These are phyloP conservation scores for Auxenochlorella pyrenoidosa DNA, from an alignment of 139 green algal genomes.

Conservation along the genomic window DNA sequence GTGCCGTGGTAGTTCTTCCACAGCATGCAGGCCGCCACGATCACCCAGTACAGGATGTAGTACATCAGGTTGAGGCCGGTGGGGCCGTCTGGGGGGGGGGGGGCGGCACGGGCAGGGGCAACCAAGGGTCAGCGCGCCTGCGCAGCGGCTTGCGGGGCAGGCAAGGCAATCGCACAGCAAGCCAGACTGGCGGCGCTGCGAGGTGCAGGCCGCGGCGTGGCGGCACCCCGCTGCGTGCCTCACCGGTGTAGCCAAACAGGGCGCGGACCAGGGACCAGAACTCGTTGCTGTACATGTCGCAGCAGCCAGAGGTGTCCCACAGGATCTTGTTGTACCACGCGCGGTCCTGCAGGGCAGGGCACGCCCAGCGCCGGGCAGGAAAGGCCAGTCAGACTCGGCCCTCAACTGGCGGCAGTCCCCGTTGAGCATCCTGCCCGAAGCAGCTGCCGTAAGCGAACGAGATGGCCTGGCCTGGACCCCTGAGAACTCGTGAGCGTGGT, in stretches of 20 bases:
- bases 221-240: background rate
- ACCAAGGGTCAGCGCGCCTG: background rate
- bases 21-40: conserved; percentile 24
- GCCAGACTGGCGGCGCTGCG: too few relatives aligned
- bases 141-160: background rate
- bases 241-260: conserved; percentile 63
- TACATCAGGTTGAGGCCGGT: conserved; percentile 46
- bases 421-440: background rate
- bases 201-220: too few relatives aligned
- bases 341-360: background rate
- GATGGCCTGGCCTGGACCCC: too few relatives aligned
- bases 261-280: conserved; percentile 58
- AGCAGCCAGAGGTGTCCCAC: conserved; percentile 59
- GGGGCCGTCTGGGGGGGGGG: conserved; percentile 23
- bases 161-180: background rate
- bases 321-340: conserved; percentile 56
- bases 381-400: too few relatives aligned
- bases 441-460: too few relatives aligned
- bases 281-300: conserved; percentile 49
- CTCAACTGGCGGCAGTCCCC: too few relatives aligned
- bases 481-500: too few relatives aligned
- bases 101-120: background rate
- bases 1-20: conserved; percentile 34
- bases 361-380: background rate
- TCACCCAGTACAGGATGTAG: conserved; percentile 48